Base-by-base conservation (phyloP, 1,284 basidiomycete species). In the Chalciporus piperatoides region DNA sequence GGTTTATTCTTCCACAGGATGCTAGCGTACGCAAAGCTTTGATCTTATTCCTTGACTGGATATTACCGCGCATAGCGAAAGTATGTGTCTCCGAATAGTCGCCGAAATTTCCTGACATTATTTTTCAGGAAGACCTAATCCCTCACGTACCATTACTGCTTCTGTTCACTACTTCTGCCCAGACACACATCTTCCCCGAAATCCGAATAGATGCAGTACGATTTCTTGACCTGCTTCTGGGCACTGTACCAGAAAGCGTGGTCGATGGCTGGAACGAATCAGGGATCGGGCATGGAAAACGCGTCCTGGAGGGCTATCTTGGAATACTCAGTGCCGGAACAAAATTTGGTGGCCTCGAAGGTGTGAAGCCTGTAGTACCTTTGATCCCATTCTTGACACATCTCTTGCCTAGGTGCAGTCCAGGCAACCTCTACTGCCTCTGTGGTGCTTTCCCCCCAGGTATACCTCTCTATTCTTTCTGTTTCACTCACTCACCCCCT, bases 161-260 rank as follows among this genome's bases (percentile, higher is more conserved):
- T 14, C 79, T 97, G 11, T 97, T 93, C 67, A 84, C 86, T 0
- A 85, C 91, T 2, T 96, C 95, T 4, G 92, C 92, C 0, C 86
- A 97, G 65, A 94, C 92, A 0, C 90, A 97, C 61, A 97, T 99
- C 50, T 96, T 94, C 66, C 92, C 93, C 8, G 91, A 95, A 60
- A 90, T 98, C 51, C 80, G 93, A 8, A 78, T 97, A 39, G 96
- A 98, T 63, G 92, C 93, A 1, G 78, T 96, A 54, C 82, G 84
- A 23, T 81, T 95, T 55, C 70, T 99, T 43, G 81, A 91, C 60
- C 67, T 97, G 12, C 78, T 94, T 30, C 76, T 98, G 2, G 83
- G 88, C 30, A 65, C 77, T 43, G 79, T 90, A 3, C 91, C 93
- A 1, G 73, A 76, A 12, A 71, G 78, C 8, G 80, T 94, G 12